Evolutionary conservation across 1,139 yeast species (phyloP).

Genomic region (Suhomyces bribrorum): DNA sequence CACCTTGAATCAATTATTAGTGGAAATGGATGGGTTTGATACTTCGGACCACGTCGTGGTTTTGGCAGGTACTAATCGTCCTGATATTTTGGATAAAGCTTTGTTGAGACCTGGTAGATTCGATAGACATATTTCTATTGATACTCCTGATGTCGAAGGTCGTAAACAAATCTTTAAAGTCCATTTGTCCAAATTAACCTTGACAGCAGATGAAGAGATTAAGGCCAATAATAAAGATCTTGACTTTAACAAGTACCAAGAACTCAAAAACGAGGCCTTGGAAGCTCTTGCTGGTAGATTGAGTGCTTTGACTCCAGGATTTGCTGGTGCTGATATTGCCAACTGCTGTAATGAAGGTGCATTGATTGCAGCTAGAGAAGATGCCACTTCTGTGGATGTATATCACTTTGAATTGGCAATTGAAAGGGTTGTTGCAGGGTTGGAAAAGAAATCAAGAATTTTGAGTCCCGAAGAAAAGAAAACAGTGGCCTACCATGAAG

Average conservation of each 20-base stretch:
- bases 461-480: conserved; percentile 71
- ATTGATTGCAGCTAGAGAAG: conserved; percentile 72
- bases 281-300: conserved; percentile 68
- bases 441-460: conserved; percentile 70
- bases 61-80: conserved; percentile 80
- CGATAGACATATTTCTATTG: conserved; percentile 74
- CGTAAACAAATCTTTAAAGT: conserved; percentile 74
- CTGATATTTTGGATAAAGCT: conserved; percentile 76
- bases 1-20: conserved; percentile 74
- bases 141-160: conserved; percentile 76
- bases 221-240: conserved; percentile 41
- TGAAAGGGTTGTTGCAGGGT: conserved; percentile 80
- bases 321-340: conserved; percentile 85
- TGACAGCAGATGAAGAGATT: conserved; percentile 43
- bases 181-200: conserved; percentile 58
- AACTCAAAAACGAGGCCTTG: conserved; percentile 48
- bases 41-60: conserved; percentile 76
- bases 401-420: conserved; percentile 77
- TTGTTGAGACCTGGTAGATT: conserved; percentile 83
- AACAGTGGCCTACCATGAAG: conserved; percentile 80
- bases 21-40: conserved; percentile 85
- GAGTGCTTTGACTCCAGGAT: conserved; percentile 81
- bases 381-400: conserved; percentile 54
- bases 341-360: conserved; percentile 85
- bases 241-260: conserved; percentile 51